Evolutionary conservation across 2,329 filamentous ascomycete genomes (phyloP).

Genomic region (Alternaria sp.): DNA sequence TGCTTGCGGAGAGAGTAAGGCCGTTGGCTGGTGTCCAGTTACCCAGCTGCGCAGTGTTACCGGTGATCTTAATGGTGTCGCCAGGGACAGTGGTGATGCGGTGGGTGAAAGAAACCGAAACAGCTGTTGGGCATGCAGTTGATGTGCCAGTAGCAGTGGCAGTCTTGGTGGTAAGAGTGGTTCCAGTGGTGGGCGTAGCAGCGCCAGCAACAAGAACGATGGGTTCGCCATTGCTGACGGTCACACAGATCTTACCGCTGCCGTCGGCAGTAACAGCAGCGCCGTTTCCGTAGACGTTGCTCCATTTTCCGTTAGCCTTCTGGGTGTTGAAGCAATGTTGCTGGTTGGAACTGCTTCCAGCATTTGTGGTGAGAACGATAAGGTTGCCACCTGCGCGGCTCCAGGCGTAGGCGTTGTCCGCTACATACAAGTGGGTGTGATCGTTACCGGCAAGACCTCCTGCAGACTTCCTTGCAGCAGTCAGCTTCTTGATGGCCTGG

Average conservation of each 20-base stretch:
- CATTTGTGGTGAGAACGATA: slow-evolving; percentile 58
- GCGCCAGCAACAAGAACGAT: slow-evolving; percentile 50
- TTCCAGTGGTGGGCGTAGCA: slow-evolving; percentile 19
- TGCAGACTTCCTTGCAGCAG: slow-evolving; percentile 41
- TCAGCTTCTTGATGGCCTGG: slow-evolving; percentile 38
- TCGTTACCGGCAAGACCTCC: slow-evolving; percentile 57
- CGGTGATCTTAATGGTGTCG: slow-evolving; percentile 59
- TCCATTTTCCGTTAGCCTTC: slow-evolving; percentile 52
- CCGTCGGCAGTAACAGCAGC: slow-evolving; percentile 51
- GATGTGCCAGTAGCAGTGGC: slow-evolving; percentile 14
- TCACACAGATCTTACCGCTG: slow-evolving; percentile 54
- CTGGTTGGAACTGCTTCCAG: slow-evolving; percentile 50
- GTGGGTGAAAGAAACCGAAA: slow-evolving; percentile 56
- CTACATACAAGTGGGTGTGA: slow-evolving; percentile 56
- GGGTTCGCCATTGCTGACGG: slow-evolving; percentile 54
- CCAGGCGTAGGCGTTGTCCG: slow-evolving; percentile 57
- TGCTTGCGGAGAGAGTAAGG: slow-evolving; percentile 52
- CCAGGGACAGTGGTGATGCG: slow-evolving; percentile 58
- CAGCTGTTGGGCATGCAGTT: slow-evolving; percentile 34
- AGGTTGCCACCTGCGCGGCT: slow-evolving; percentile 56
- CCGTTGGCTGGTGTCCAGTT: slow-evolving; percentile 53
- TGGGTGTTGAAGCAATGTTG: slow-evolving; percentile 56
- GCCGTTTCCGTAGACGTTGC: slow-evolving; percentile 50
- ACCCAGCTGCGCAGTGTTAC: slow-evolving; percentile 56
- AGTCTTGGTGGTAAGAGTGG: slow-evolving; percentile 22